Evolutionary conservation across 805 yeast species (phyloP), one percentile per base, ranked within the genome.

Genomic region (Starmerella stellata): DNA sequence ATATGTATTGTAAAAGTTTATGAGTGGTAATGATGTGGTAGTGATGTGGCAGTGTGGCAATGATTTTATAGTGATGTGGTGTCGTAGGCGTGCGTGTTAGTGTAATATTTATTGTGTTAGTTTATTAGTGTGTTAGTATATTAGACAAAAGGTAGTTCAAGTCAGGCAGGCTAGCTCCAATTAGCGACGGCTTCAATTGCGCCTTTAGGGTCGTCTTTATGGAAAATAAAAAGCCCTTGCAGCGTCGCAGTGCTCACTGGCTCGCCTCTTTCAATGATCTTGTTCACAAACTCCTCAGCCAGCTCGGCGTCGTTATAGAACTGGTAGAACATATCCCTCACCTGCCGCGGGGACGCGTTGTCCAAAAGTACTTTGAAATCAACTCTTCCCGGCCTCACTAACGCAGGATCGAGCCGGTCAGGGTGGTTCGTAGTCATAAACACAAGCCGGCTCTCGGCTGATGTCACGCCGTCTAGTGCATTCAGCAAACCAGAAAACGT

Each of bases 391-490:
- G 98, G 98, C 47, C 98, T 68, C 55, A 90, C 61, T 33, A 90
- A 67, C 0, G 98, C 98, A 1, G 95, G 82, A 52, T 90, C 98
- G 29, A 90, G 63, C 45, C 72, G 72, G 45, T 90, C 96, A 0
- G 95, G 95, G 53, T 90, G 98, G 58, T 90, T 90, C 17, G 98
- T 87, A 17, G 98, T 90, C 98, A 90, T 90, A 58, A 90, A 90
- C 0, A 95, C 87, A 25, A 90, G 68, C 34, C 94, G 78, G 54
- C 90, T 96, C 54, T 90, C 98, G 1, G 95, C 93, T 21, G 94
- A 80, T 3, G 96, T 90, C 15, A 90, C 96, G 35, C 98, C 98
- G 57, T 90, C 98, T 35, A 90, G 64, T 0, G 98, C 94, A 55
- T 90, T 90, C 43, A 90, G 62, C 34, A 90, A 64, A 0, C 98